A percentile compares a stretch with the other conserved stretches of the same genome.
phyloP scores from a whole-genome alignment of 2,329 filamentous ascomycete species.

The Calcarisporium arbuscula region DNA sequence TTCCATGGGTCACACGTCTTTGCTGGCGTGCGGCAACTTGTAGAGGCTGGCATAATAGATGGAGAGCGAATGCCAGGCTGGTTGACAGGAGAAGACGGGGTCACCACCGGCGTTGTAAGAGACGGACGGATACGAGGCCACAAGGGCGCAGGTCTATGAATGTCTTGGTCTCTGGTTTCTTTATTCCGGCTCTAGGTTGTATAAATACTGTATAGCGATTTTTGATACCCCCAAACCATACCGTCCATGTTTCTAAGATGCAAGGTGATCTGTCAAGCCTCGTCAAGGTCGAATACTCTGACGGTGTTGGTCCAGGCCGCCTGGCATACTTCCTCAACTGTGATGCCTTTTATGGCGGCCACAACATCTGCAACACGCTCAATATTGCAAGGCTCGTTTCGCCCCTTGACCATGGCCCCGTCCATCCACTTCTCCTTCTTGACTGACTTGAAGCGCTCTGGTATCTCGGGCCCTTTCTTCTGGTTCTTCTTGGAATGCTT shows the following conservation, averaged over 20 bases:
- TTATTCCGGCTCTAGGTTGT: constrained; percentile 12
- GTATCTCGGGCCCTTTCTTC: constrained; percentile 59
- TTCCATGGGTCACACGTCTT: constrained; percentile 77
- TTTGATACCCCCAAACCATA: constrained; percentile 24
- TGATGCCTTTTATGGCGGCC: constrained; percentile 74
- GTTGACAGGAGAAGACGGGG: constrained; percentile 83
- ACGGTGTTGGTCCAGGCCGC: constrained; percentile 79
- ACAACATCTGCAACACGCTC: constrained; percentile 82
- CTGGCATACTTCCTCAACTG: constrained; percentile 77
- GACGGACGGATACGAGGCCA: constrained; percentile 57
- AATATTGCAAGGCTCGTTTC: constrained; percentile 89
- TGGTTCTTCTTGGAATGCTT: constrained; percentile 39
- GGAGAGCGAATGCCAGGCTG: constrained; percentile 77
- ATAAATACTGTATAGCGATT: constrained; percentile 12
- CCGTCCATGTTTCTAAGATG: constrained; percentile 5
- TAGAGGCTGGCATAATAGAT: constrained; percentile 70
- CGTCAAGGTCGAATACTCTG: constrained; percentile 66
- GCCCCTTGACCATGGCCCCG: constrained; percentile 85
- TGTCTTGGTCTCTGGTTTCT: constrained; percentile 11
- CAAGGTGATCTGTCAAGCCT: constrained; percentile 10
- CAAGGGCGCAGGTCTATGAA: constrained; percentile 48
- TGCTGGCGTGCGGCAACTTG: constrained; percentile 69
- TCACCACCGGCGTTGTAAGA: constrained; percentile 65
- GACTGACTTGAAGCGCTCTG: constrained; percentile 69
- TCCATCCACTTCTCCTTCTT: constrained; percentile 95